Evolutionary conservation across 192 early-diverging fungal genomes (phyloP).

Genomic region (Backusella australiensis): DNA sequence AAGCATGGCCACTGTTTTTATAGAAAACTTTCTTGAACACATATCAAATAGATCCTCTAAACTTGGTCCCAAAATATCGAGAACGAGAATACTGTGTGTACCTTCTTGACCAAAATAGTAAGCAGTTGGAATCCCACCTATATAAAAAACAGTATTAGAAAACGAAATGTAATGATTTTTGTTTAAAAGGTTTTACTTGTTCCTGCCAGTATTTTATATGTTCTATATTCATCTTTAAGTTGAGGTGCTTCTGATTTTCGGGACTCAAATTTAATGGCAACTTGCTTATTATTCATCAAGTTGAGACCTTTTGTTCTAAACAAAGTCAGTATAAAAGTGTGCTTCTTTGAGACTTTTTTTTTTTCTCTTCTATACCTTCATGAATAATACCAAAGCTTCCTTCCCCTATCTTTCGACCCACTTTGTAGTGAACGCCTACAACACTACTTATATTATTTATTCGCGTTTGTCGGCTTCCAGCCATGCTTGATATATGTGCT

Average conservation of each 20-base stretch:
- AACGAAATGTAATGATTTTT: neutral
- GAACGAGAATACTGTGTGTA: constrained; percentile 88
- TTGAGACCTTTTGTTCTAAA: constrained; percentile 60
- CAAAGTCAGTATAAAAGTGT: neutral
- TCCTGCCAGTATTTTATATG: constrained; percentile 89
- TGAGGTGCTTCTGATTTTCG: constrained; percentile 97
- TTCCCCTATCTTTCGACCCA: constrained; percentile 95
- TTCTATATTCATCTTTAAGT: constrained; percentile 92
- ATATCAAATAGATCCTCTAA: constrained; percentile 97
- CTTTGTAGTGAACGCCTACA: constrained; percentile 94
- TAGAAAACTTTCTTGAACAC: constrained; percentile 83
- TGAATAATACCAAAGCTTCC: constrained; percentile 98
- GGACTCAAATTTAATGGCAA: constrained; percentile 97
- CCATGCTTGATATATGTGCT: neutral
- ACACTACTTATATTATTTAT: constrained; percentile 49
- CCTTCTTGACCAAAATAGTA: constrained; percentile 98
- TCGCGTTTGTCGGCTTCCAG: neutral
- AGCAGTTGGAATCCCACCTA: constrained; percentile 85
- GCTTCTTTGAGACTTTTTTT: neutral
- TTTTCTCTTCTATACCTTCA: constrained; percentile 69
- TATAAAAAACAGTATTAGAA: neutral
- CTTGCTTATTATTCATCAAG: constrained; percentile 85
- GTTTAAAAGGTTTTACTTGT: constrained; percentile 31
- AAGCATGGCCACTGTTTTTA: constrained; percentile 93
- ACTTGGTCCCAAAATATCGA: constrained; percentile 90